Conservation (phyloP, 1,139 yeast genomes). For the Geotrichum candidum region DNA sequence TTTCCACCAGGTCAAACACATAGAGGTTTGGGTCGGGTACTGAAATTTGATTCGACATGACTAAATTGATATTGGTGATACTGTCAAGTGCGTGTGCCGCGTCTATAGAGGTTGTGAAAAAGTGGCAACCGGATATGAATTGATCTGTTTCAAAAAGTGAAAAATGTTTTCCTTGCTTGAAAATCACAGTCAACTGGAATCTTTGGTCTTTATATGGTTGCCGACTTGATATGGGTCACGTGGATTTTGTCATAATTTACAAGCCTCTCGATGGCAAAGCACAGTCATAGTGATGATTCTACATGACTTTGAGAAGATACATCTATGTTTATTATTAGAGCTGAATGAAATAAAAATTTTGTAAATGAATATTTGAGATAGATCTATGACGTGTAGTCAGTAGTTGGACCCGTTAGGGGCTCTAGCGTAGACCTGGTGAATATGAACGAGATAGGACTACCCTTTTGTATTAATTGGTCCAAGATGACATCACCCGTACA, state of each 20-base stretch:
- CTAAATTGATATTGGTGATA: background rate
- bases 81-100: background rate
- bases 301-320: background rate
- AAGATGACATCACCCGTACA: slow-evolving; percentile 10
- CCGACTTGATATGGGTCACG: background rate
- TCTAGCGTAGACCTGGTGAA: slow-evolving; percentile 16
- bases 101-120: background rate
- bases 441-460: slow-evolving; percentile 9
- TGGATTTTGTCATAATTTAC: background rate
- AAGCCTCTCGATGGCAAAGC: background rate
- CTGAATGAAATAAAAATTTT: background rate
- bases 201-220: background rate
- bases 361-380: background rate
- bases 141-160: background rate
- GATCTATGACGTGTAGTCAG: background rate
- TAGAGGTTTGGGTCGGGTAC: slow-evolving; percentile 14
- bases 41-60: slow-evolving; percentile 7
- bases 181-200: background rate
- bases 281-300: background rate
- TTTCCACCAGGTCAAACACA: slow-evolving; percentile 13
- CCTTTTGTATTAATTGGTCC: slow-evolving; percentile 1
- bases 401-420: background rate
- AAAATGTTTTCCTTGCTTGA: background rate
- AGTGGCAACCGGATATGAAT: background rate
- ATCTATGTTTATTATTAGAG: background rate